Base-by-base conservation (phyloP, 495 filamentous ascomycete species). In the Hypoxylon rickii region DNA sequence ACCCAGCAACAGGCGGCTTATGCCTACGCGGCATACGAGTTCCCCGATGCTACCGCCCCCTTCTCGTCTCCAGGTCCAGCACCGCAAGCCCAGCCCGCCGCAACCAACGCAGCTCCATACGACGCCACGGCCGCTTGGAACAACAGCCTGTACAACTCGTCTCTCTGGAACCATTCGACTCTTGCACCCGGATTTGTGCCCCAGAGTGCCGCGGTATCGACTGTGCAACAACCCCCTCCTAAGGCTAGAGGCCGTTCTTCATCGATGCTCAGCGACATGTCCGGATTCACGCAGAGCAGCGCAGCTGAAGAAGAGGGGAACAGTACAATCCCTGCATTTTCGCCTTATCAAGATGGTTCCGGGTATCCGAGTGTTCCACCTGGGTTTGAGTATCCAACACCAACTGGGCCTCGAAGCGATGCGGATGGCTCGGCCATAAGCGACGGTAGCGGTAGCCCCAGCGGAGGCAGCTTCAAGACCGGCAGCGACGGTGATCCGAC, bases 241-340 rank as follows among this genome's bases (percentile, higher is more conserved):
- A 73, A 74, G 47, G 68, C 70, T 12, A 68, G 85, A 19, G 85
- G 83, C 17, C 78, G 86, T 24, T 86, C 81, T 7, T 84, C 82
- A 7, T 85, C 82, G 16, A 89, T 88, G 86, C 78, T 87, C 12
- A 86, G 82, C 64, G 78, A 83, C 54, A 72, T 86, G 32, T 86
- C 82, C 17, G 84, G 83, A 37, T 85, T 88, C 64, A 88, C 86
- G 0, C 83, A 86, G 62, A 79, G 74, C 24, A 79, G 76, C 41
- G 74, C 44, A 7, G 59, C 61, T 5, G 63, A 69, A 2, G 63
- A 68, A 15, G 66, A 66, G 17, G 58, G 49, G 17, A 38, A 41
- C 18, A 58, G 18, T 21, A 57, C 42, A 3, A 41, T 59, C 7
- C 18, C 47, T 16, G 26, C 48, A 22, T 54, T 46, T 6, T 54